phyloP scores from a whole-genome alignment of 73 alveolate genomes.

The Paramecium primaurelia region DNA sequence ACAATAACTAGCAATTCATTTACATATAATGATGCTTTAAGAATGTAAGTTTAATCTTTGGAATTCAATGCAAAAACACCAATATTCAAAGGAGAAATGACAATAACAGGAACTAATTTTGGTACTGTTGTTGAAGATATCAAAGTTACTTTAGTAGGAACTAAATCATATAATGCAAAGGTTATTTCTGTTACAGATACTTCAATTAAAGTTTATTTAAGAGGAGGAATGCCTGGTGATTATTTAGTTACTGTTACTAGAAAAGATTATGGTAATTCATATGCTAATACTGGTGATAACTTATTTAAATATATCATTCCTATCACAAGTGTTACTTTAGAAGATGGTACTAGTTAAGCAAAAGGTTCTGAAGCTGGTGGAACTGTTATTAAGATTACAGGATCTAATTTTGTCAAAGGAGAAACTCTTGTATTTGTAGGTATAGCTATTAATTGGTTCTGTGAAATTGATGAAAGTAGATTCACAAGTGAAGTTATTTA shows the following conservation, averaged over 20 bases:
- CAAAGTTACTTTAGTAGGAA: background rate
- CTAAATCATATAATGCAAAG: background rate
- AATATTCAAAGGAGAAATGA: background rate
- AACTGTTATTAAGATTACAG: conserved; percentile 7
- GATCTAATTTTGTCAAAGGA: background rate
- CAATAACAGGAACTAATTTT: conserved; percentile 20
- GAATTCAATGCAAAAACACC: background rate
- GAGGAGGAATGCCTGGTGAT: conserved; percentile 45
- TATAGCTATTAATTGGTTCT: background rate
- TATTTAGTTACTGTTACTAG: background rate
- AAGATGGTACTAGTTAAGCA: background rate
- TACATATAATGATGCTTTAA: background rate
- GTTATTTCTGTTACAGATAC: background rate
- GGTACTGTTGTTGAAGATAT: background rate
- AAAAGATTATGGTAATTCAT: conserved; percentile 21
- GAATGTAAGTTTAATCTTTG: background rate
- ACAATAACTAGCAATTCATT: background rate
- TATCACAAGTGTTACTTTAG: background rate
- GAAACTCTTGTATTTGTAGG: conserved; percentile 28
- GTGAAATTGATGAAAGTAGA: conserved; percentile 15
- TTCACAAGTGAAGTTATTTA: background rate
- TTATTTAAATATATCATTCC: background rate
- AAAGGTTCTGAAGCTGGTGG: conserved; percentile 49
- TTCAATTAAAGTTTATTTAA: background rate
- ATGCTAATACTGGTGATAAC: background rate